These are phyloP conservation scores for Massarina eburnea DNA, from an alignment of 2,329 filamentous ascomycete species.

Conservation along the genomic window DNA sequence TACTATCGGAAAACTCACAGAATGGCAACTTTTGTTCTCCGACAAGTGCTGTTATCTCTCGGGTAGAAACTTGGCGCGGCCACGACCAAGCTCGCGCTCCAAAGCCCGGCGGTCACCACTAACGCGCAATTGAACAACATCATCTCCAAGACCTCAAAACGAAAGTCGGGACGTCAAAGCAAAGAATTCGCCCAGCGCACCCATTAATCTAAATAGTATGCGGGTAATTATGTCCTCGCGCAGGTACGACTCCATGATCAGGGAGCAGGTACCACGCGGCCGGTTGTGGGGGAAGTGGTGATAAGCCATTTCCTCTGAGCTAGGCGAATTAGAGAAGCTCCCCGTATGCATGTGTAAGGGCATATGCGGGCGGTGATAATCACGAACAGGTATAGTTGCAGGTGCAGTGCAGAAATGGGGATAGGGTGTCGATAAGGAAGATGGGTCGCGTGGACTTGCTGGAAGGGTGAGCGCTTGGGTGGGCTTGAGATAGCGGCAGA, in stretches of 20 bases:
- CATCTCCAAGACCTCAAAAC: not conserved
- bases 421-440: not conserved
- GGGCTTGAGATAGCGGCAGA: no score
- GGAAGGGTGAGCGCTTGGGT: not conserved
- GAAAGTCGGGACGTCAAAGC: constrained; percentile 5
- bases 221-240: not conserved
- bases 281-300: not conserved
- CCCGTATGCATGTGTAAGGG: not conserved
- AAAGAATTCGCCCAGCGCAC: constrained; percentile 2
- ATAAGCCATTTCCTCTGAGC: not conserved
- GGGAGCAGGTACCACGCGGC: not conserved
- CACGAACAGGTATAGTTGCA: not conserved
- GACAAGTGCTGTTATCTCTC: constrained; percentile 29
- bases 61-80: constrained; percentile 16
- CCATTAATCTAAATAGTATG: not conserved
- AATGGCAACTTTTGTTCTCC: constrained; percentile 36
- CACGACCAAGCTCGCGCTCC: constrained; percentile 3
- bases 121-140: not conserved
- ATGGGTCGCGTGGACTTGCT: constrained; percentile 5
- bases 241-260: not conserved
- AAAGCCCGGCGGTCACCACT: not conserved
- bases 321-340: constrained; percentile 11
- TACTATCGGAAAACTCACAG: constrained; percentile 20
- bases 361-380: not conserved
- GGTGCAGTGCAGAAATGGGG: not conserved